Conservation (phyloP, 2,329 filamentous ascomycete genomes). For the Alternaria sp. region DNA sequence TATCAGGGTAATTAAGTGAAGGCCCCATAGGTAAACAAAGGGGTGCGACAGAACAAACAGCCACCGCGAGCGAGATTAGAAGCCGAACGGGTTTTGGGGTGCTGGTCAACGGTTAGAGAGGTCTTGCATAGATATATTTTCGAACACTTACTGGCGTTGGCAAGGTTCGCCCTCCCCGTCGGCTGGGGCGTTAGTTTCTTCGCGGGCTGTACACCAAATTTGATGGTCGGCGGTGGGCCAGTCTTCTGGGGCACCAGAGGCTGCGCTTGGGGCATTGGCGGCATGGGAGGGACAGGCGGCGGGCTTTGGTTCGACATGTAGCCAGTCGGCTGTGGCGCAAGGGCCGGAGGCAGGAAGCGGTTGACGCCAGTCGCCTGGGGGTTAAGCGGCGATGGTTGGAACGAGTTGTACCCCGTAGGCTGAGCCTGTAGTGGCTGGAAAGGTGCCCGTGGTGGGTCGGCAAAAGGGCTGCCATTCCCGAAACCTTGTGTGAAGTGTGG, state of each 20-base stretch:
- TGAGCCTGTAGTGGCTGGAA: slow-evolving; percentile 50
- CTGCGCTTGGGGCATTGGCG: slow-evolving; percentile 62
- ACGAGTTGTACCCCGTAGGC: slow-evolving; percentile 48
- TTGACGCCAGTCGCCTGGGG: slow-evolving; percentile 63
- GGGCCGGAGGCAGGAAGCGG: slow-evolving; percentile 53
- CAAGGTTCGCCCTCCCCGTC: slow-evolving; percentile 89
- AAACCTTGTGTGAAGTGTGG: slow-evolving; percentile 52
- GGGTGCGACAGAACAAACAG: neutral
- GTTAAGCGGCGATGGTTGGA: slow-evolving; percentile 49
- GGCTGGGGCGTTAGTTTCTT: slow-evolving; percentile 85
- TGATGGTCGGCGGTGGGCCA: slow-evolving; percentile 82
- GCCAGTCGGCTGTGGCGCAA: slow-evolving; percentile 62
- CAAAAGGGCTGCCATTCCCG: slow-evolving; percentile 56
- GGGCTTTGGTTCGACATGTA: slow-evolving; percentile 56
- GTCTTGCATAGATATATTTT: neutral
- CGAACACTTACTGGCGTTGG: slow-evolving; percentile 89
- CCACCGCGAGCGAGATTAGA: slow-evolving; percentile 51
- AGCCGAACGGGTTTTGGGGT: slow-evolving; percentile 74
- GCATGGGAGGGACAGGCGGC: slow-evolving; percentile 64
- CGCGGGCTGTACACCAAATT: slow-evolving; percentile 78
- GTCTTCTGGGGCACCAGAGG: slow-evolving; percentile 80
- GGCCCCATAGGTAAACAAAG: neutral
- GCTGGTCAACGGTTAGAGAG: slow-evolving; percentile 56
- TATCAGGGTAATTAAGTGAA: neutral
- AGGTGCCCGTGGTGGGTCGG: slow-evolving; percentile 60